phyloP scores from a whole-genome alignment of 1,284 basidiomycete genomes.

The Xanthoconium separans region DNA sequence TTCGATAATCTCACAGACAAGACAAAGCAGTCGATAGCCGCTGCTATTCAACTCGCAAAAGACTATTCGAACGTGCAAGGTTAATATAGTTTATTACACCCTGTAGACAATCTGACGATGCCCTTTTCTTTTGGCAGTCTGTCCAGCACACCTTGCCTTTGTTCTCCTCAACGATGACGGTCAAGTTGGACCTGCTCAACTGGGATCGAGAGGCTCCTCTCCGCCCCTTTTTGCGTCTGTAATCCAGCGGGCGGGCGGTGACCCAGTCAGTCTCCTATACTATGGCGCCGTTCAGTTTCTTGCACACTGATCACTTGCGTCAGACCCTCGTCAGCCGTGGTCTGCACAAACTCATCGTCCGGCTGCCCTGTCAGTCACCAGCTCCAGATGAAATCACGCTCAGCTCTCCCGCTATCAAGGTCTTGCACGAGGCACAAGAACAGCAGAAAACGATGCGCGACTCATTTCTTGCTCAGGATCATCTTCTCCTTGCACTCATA shows the following conservation, averaged over 20 bases:
- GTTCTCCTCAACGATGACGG: conserved; percentile 73
- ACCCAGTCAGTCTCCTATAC: conserved; percentile 48
- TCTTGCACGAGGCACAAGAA: conserved; percentile 78
- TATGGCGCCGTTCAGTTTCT: conserved; percentile 12
- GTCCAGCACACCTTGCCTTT: conserved; percentile 77
- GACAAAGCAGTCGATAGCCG: conserved; percentile 62
- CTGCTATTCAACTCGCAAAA: conserved; percentile 77
- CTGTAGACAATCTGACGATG: no score
- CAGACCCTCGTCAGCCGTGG: conserved; percentile 60
- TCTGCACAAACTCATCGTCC: conserved; percentile 69
- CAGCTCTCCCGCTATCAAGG: conserved; percentile 60
- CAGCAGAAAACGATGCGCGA: conserved; percentile 91
- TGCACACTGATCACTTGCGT: conserved; percentile 31
- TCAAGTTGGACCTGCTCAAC: conserved; percentile 35
- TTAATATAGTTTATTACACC: conserved; percentile 21
- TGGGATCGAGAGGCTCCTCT: conserved; percentile 27
- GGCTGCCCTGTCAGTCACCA: conserved; percentile 82
- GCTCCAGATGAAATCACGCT: conserved; percentile 78
- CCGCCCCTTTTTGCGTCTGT: conserved; percentile 71
- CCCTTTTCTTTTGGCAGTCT: conserved; percentile 40
- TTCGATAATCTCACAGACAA: conserved; percentile 78
- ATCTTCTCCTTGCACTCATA: conserved; percentile 66
- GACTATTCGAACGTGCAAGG: conserved; percentile 81
- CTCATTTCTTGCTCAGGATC: conserved; percentile 91
- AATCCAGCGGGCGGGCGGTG: conserved; percentile 76